A percentile compares a stretch with the other conserved stretches of the same genome.
These are phyloP conservation scores for Quercus lobata DNA, from an alignment of 331 rosid genomes.

Conservation along the genomic window DNA sequence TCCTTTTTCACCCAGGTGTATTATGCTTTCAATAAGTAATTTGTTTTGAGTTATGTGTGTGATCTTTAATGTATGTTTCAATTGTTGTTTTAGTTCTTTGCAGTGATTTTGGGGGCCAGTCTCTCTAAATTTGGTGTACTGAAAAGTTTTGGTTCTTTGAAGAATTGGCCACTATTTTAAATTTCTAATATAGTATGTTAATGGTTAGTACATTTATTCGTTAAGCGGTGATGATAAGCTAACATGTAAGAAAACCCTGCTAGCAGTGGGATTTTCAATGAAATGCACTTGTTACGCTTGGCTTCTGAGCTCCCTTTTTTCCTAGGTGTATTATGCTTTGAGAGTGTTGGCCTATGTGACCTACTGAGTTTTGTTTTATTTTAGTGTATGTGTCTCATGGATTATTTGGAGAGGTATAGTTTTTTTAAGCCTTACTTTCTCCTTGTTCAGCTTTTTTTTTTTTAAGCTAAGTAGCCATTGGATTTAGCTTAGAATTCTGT, in stretches of 20 bases:
- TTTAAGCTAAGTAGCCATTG: too few species aligned
- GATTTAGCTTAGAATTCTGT: too few species aligned
- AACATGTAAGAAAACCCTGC: slow-evolving; percentile 41
- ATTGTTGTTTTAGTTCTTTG: not conserved
- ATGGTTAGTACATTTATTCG: not conserved
- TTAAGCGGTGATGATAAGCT: slow-evolving; percentile 22
- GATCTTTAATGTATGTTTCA: not conserved
- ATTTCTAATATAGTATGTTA: not conserved
- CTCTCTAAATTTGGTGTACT: not conserved
- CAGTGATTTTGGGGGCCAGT: too few species aligned
- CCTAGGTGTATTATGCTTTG: too few species aligned
- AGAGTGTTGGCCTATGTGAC: not conserved
- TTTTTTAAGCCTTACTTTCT: too few species aligned
- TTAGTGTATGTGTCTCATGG: too few species aligned
- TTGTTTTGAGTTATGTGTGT: not conserved
- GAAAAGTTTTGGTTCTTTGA: not conserved
- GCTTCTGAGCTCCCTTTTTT: slow-evolving; percentile 38
- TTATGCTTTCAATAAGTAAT: too few species aligned
- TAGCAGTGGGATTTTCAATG: slow-evolving; percentile 25
- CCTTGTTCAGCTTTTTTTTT: too few species aligned
- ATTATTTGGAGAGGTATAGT: too few species aligned
- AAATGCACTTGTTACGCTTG: slow-evolving; percentile 43
- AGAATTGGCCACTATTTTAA: not conserved
- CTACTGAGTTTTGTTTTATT: too few species aligned
- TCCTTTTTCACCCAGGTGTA: too few species aligned